Evolutionary conservation across 2,329 filamentous ascomycete species (phyloP), one percentile per base, ranked within the genome.

Genomic region (Pseudogymnoascus verrucosus): DNA sequence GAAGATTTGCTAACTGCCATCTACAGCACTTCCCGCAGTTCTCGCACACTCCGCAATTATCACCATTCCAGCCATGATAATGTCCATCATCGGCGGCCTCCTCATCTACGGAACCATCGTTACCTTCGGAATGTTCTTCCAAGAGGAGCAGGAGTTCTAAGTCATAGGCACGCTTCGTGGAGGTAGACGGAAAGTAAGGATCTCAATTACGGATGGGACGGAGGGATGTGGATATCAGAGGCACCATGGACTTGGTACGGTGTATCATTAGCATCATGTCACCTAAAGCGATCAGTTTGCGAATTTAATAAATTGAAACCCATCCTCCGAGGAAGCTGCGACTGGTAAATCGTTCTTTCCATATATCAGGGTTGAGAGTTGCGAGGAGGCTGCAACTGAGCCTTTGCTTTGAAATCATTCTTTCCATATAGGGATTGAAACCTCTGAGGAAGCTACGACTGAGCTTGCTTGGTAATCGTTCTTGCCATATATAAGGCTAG

Each of bases 71-170:
- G 95, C 95, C 60, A 96, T 96, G 87, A 80, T 91, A 74, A 99
- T 99, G 95, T 96, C 90, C 62, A 89, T 99, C 70, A 78, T 93
- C 62, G 95, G 95, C 28, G 95, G 95, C 62, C 80, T 97, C 65
- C 79, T 99, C 74, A 99, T 99, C 75, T 99, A 99, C 78, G 91
- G 91, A 64, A 99, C 95, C 60, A 97, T 99, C 74, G 96, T 99
- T 78, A 95, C 90, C 79, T 99, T 99, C 77, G 89, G 90, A 69
- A 90, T 97, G 87, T 99, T 98, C 80, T 99, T 99, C 82, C 89
- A 93, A 75, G 93, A 98, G 77, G 92, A 98, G 75, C 90, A 96
- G 74, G 95, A 98, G 71, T 99, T 98, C 76, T 98, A 69, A 19
- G 34, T n/a, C 11, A 16, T 57, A 10, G 28, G 44, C 26, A 3